phyloP scores from a whole-genome alignment of 306 rosid species.

The Castanospermum australe region DNA sequence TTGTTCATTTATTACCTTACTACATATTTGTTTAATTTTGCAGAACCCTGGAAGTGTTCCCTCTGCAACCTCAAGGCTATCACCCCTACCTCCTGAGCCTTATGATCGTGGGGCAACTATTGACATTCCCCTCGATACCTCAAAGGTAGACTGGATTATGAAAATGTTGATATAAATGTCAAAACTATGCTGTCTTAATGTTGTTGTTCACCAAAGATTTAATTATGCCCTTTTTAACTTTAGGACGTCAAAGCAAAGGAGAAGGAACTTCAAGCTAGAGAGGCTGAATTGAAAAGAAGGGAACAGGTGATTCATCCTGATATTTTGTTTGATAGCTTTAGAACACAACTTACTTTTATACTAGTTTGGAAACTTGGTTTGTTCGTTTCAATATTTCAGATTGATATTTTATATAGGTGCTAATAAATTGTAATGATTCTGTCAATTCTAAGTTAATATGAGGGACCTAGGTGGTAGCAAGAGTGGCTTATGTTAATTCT shows the following conservation, averaged over 20 bases:
- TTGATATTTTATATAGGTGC: not conserved
- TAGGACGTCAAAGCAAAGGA: constrained; percentile 78
- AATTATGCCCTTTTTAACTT: constrained; percentile 11
- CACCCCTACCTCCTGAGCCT: constrained; percentile 84
- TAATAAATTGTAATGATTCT: not conserved
- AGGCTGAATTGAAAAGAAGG: constrained; percentile 80
- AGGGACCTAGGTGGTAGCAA: constrained; percentile 8
- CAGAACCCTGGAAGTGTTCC: constrained; percentile 66
- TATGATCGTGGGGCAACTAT: constrained; percentile 73
- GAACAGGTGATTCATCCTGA: constrained; percentile 66
- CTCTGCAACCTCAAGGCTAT: constrained; percentile 59
- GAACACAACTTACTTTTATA: not conserved
- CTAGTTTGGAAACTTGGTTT: constrained; percentile 5
- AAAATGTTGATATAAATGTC: constrained; percentile 22
- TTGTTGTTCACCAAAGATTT: constrained; percentile 20
- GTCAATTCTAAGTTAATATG: not conserved
- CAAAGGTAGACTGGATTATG: constrained; percentile 46
- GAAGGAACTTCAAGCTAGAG: constrained; percentile 85
- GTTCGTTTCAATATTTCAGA: constrained; percentile 1
- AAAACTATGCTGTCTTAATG: constrained; percentile 8
- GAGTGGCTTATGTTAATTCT: constrained; percentile 5
- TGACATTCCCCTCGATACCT: constrained; percentile 69
- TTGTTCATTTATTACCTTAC: constrained; percentile 12
- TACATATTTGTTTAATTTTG: constrained; percentile 24
- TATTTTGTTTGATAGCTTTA: constrained; percentile 13